phyloP scores from a whole-genome alignment of 1,284 basidiomycete species.

The Ustilago loliicola region DNA sequence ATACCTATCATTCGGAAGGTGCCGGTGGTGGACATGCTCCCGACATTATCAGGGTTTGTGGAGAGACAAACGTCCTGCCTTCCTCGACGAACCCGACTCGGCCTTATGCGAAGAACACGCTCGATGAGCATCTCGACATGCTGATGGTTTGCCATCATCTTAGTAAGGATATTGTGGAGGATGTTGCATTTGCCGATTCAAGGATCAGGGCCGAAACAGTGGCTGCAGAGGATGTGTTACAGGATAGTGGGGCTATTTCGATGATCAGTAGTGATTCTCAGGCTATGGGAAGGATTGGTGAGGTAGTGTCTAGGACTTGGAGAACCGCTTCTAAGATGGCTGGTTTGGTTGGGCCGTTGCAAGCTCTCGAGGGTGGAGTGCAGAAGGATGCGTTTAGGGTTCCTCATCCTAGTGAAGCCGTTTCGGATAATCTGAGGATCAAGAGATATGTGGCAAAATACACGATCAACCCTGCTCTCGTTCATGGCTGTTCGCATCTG shows the following conservation, averaged over 20 bases:
- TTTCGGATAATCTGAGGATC: conserved; percentile 90
- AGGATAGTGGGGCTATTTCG: conserved; percentile 91
- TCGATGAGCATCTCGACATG: conserved; percentile 99
- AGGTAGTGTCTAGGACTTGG: conserved; percentile 94
- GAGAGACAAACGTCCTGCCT: conserved; percentile 90
- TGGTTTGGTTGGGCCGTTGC: conserved; percentile 80
- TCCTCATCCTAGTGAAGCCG: conserved; percentile 73
- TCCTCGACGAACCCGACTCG: conserved; percentile 97
- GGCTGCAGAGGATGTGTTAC: conserved; percentile 96
- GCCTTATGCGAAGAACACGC: conserved; percentile 90
- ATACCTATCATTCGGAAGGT: conserved; percentile 75
- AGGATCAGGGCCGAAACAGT: conserved; percentile 96
- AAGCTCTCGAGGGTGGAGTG: not conserved
- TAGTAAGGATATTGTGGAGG: conserved; percentile 77
- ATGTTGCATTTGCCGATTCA: conserved; percentile 95
- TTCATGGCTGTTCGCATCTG: conserved; percentile 89
- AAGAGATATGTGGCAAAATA: conserved; percentile 97
- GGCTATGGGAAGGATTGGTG: conserved; percentile 95
- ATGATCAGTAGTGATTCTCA: conserved; percentile 97
- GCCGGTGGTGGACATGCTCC: conserved; percentile 89
- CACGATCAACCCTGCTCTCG: conserved; percentile 96
- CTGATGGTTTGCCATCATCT: conserved; percentile 81
- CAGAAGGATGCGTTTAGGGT: not conserved
- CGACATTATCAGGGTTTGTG: conserved; percentile 96
- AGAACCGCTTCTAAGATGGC: conserved; percentile 96